These are phyloP conservation scores for Hypoxylon lienhwacheense DNA, from an alignment of 495 filamentous ascomycete genomes.

Conservation along the genomic window DNA sequence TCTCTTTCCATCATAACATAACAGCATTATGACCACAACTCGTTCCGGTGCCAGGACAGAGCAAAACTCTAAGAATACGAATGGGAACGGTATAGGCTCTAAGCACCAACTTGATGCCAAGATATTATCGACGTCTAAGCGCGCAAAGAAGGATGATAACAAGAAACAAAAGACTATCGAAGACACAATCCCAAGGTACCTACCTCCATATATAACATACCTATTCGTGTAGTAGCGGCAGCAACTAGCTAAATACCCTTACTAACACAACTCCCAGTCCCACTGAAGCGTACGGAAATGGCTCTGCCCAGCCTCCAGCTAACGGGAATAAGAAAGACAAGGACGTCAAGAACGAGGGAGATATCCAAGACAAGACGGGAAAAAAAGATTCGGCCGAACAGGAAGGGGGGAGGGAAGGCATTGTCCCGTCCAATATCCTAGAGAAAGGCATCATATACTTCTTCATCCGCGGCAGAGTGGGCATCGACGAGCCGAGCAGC, in stretches of 20 bases:
- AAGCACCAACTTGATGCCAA: constrained; percentile 33
- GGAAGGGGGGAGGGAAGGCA: constrained; percentile 52
- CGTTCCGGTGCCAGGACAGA: constrained; percentile 39
- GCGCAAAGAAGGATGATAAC: constrained; percentile 27
- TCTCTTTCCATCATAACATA: too few relatives aligned
- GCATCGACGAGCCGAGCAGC: constrained; percentile 68
- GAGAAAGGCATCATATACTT: constrained; percentile 97
- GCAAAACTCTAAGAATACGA: constrained; percentile 5
- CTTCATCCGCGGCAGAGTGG: constrained; percentile 80
- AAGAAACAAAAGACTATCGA: constrained; percentile 36
- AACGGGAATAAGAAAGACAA: constrained; percentile 3
- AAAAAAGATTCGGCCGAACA: constrained; percentile 20
- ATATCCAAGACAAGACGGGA: constrained; percentile 11
- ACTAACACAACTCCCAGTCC: constrained; percentile 20
- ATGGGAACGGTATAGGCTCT: constrained; percentile 16
- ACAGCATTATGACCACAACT: constrained; percentile 31
- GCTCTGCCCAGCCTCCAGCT: constrained; percentile 6
- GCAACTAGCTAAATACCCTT: constrained; percentile 12
- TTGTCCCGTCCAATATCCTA: constrained; percentile 70
- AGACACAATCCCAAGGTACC: constrained; percentile 32
- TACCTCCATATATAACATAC: not conserved
- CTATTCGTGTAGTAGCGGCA: not conserved
- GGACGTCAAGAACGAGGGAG: not conserved
- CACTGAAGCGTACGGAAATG: constrained; percentile 31
- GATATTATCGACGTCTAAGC: constrained; percentile 24